These are phyloP conservation scores for Oenanthe javanica DNA, from an alignment of 140 eudicot genomes.

Conservation along the genomic window DNA sequence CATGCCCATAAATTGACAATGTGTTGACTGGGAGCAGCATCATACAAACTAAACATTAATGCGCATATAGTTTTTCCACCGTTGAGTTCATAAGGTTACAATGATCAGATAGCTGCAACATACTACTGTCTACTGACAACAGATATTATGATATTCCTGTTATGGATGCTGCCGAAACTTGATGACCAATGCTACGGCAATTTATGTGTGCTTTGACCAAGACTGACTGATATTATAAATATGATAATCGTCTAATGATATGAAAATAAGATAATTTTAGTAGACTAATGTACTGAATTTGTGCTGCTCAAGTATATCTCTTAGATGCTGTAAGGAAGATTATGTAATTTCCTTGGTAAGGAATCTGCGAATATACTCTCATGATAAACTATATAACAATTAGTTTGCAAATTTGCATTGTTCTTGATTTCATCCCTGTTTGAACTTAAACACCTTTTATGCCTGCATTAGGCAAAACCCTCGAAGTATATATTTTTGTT, in stretches of 20 bases:
- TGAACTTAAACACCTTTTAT: not conserved
- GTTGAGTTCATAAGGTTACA: conserved; percentile 13
- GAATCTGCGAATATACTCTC: too few relatives aligned
- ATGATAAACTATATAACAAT: too few relatives aligned
- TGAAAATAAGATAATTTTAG: not conserved
- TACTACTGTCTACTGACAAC: not conserved
- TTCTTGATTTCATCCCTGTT: too few relatives aligned
- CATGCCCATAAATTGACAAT: not conserved
- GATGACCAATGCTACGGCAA: not conserved
- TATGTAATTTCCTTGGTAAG: too few relatives aligned
- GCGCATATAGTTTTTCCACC: not conserved
- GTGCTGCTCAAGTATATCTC: not conserved
- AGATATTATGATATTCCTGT: not conserved
- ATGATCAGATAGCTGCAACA: not conserved
- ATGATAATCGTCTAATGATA: not conserved
- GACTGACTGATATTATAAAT: not conserved
- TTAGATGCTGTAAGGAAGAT: not conserved
- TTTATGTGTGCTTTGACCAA: not conserved
- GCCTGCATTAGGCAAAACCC: not conserved
- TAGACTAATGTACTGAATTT: not conserved
- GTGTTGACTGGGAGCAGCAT: not conserved
- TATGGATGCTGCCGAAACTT: not conserved
- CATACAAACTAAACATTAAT: not conserved
- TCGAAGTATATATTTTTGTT: not conserved
- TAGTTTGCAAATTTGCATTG: too few relatives aligned